phyloP scores from a whole-genome alignment of 768 basidiomycete genomes.

The Rossbeevera mucosa region DNA sequence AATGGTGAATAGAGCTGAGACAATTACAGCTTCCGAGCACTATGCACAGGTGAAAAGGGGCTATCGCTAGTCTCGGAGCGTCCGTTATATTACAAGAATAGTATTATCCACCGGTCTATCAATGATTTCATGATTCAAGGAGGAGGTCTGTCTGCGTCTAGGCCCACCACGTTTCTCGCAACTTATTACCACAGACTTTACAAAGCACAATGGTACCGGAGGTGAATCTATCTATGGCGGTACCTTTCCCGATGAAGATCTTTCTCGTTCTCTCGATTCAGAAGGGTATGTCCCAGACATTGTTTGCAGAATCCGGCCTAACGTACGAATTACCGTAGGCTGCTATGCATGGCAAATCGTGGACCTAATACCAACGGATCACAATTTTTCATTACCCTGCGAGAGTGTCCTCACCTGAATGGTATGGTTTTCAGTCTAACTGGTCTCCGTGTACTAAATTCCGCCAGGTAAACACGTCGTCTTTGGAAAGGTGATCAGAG shows the following conservation, averaged over 20 bases:
- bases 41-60: slow-evolving; percentile 86
- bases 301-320: neutral
- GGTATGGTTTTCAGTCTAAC: slow-evolving; percentile 39
- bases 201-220: slow-evolving; percentile 72
- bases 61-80: slow-evolving; percentile 56
- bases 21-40: slow-evolving; percentile 63
- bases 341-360: slow-evolving; percentile 89
- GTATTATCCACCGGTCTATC: slow-evolving; percentile 75
- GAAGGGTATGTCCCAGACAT: slow-evolving; percentile 44
- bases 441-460: neutral
- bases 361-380: slow-evolving; percentile 82
- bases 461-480: slow-evolving; percentile 55
- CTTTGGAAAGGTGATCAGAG: slow-evolving; percentile 53
- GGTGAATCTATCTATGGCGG: slow-evolving; percentile 80
- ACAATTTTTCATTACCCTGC: slow-evolving; percentile 83
- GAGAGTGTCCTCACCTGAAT: slow-evolving; percentile 68
- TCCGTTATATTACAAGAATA: slow-evolving; percentile 80
- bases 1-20: slow-evolving; percentile 9
- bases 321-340: slow-evolving; percentile 29
- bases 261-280: slow-evolving; percentile 56
- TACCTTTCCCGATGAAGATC: slow-evolving; percentile 74
- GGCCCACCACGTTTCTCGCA: neutral
- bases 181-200: slow-evolving; percentile 53
- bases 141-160: slow-evolving; percentile 46
- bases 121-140: slow-evolving; percentile 77